These are phyloP conservation scores for Dichomitus squalens DNA, from an alignment of 1,284 basidiomycete genomes.

Conservation along the genomic window DNA sequence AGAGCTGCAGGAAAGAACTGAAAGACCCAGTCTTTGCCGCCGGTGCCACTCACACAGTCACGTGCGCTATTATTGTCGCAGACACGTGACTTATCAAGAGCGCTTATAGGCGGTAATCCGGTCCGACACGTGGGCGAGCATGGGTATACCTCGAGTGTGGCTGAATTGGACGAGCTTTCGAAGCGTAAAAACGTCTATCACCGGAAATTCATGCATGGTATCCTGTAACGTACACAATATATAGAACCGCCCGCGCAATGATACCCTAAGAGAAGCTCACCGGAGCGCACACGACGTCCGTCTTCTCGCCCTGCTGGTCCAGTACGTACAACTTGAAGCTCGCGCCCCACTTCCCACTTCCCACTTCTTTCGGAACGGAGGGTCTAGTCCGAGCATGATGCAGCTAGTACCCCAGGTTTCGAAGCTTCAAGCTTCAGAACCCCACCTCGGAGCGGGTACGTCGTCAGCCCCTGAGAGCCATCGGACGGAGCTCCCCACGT, in stretches of 20 bases:
- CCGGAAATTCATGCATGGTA: not conserved
- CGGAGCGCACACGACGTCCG: conserved; percentile 8
- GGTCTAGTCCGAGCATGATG: not conserved
- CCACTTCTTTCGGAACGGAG: not conserved
- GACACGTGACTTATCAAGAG: not conserved
- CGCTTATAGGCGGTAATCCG: not conserved
- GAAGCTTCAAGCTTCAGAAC: not conserved
- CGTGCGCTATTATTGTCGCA: not conserved
- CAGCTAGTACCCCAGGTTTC: not conserved
- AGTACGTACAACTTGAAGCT: not conserved
- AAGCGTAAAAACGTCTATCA: not conserved
- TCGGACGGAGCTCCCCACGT: conserved; percentile 35
- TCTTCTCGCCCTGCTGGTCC: conserved; percentile 1
- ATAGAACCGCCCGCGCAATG: not conserved
- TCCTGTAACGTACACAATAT: conserved; percentile 3
- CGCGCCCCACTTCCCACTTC: not conserved
- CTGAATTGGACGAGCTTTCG: not conserved
- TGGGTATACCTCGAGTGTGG: not conserved
- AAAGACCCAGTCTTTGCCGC: not conserved
- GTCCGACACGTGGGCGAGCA: conserved; percentile 9
- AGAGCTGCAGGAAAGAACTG: not conserved
- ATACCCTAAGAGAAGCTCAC: not conserved
- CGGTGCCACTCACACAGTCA: conserved; percentile 5
- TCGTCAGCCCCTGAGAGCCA: conserved; percentile 27
- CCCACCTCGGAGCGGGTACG: not conserved